phyloP scores from a whole-genome alignment of 2,329 filamentous ascomycete species.

The Sclerotinia glacialis region DNA sequence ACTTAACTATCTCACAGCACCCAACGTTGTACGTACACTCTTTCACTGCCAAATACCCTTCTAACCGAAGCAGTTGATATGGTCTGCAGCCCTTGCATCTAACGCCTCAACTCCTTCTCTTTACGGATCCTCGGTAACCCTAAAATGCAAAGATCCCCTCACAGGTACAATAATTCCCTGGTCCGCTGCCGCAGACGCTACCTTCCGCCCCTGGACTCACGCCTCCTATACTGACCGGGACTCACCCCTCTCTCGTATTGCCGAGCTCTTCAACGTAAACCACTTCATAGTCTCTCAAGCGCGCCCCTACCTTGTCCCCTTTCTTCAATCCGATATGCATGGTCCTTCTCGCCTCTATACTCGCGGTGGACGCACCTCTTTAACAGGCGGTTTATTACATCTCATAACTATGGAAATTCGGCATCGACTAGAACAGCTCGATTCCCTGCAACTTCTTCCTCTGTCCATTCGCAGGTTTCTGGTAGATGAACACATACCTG shows the following conservation, averaged over 20 bases:
- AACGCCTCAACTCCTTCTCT: conserved; percentile 50
- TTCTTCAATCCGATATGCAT: conserved; percentile 77
- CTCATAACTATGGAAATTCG: conserved; percentile 74
- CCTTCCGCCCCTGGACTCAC: conserved; percentile 55
- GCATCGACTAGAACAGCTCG: conserved; percentile 77
- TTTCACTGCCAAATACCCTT: background rate
- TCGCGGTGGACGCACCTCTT: conserved; percentile 55
- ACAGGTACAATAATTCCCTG: conserved; percentile 59
- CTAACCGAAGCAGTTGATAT: conserved; percentile 49
- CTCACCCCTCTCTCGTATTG: conserved; percentile 59
- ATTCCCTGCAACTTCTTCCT: conserved; percentile 72
- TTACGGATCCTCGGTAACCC: conserved; percentile 49
- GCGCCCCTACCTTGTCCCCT: conserved; percentile 82
- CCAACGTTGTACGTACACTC: conserved; percentile 73
- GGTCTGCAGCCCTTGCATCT: conserved; percentile 58
- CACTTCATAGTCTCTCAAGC: conserved; percentile 95
- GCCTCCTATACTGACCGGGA: conserved; percentile 53
- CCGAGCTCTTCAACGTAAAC: conserved; percentile 70
- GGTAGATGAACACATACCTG: conserved; percentile 78
- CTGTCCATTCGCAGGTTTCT: conserved; percentile 69
- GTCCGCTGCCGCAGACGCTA: conserved; percentile 49
- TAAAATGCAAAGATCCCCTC: conserved; percentile 62
- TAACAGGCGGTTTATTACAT: conserved; percentile 59
- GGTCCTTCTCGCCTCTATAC: conserved; percentile 63
- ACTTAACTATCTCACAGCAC: conserved; percentile 88